Evolutionary conservation across 208 protist species (phyloP).

Genomic region (Leishmania tarentolae): DNA sequence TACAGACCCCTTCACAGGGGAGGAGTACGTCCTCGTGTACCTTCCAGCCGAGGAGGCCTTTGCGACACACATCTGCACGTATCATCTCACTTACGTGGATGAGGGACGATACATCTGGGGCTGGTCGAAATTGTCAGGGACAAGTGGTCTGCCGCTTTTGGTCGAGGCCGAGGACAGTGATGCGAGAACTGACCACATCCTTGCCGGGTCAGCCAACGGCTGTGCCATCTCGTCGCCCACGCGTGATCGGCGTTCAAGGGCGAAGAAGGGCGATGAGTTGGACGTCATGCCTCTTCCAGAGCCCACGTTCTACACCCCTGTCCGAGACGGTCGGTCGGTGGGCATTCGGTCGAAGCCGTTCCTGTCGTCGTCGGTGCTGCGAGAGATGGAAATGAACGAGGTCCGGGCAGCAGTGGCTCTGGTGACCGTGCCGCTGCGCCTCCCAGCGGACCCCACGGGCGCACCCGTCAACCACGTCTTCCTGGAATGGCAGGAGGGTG

Average conservation of each 20-base stretch:
- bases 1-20: constrained; percentile 55
- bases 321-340: constrained; percentile 41
- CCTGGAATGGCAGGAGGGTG: constrained; percentile 71
- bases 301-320: constrained; percentile 54
- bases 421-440: constrained; percentile 22
- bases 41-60: constrained; percentile 37
- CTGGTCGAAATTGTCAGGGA: constrained; percentile 69
- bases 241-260: neutral
- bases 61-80: constrained; percentile 30
- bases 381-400: constrained; percentile 70
- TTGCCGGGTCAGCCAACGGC: neutral
- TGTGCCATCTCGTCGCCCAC: neutral
- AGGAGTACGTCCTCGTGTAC: constrained; percentile 70
- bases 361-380: constrained; percentile 33
- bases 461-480: constrained; percentile 28
- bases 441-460: constrained; percentile 1
- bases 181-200: neutral
- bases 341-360: constrained; percentile 57
- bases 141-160: constrained; percentile 55
- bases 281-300: constrained; percentile 27
- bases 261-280: neutral
- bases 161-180: constrained; percentile 22
- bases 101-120: constrained; percentile 67
- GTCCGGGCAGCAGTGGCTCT: constrained; percentile 57
- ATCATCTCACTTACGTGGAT: constrained; percentile 40